phyloP scores from a whole-genome alignment of 106 monocot species.

The Amphibolis antarctica region DNA sequence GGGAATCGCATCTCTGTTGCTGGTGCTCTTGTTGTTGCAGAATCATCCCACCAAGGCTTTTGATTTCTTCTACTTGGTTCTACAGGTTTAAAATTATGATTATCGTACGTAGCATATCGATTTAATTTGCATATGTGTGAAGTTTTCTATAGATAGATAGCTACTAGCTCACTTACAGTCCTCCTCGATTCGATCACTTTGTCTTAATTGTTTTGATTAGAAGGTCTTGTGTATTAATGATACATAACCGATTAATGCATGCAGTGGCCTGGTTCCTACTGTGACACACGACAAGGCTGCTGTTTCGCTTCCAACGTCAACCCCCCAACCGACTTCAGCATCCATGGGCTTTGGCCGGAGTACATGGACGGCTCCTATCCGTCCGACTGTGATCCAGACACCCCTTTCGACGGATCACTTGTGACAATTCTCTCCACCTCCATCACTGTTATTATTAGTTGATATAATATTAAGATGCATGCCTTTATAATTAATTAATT shows the following conservation, averaged over 20 bases:
- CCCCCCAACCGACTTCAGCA: constrained; percentile 20
- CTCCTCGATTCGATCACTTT: no score
- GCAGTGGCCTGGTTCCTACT: constrained; percentile 30
- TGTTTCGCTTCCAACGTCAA: constrained; percentile 25
- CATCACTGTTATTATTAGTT: no score
- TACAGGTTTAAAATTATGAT: constrained; percentile 22
- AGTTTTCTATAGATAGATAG: no score
- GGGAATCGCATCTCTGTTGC: no score
- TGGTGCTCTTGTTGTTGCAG: no score
- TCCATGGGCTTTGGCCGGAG: constrained; percentile 33
- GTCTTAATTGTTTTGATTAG: no score
- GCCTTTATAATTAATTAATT: no score
- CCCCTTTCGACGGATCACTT: background rate
- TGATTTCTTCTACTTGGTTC: constrained; percentile 92
- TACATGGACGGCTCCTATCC: constrained; percentile 11
- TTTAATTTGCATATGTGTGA: background rate
- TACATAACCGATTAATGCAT: background rate
- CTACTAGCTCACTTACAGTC: no score
- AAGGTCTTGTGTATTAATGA: background rate
- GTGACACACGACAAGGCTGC: constrained; percentile 20
- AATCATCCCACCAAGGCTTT: constrained; percentile 53
- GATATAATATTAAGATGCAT: no score
- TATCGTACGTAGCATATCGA: no score
- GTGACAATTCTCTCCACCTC: background rate
- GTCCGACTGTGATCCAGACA: constrained; percentile 7